Evolutionary conservation across 176 grass and related monocot genomes (phyloP).

Genomic region (Triticum dicoccoides): DNA sequence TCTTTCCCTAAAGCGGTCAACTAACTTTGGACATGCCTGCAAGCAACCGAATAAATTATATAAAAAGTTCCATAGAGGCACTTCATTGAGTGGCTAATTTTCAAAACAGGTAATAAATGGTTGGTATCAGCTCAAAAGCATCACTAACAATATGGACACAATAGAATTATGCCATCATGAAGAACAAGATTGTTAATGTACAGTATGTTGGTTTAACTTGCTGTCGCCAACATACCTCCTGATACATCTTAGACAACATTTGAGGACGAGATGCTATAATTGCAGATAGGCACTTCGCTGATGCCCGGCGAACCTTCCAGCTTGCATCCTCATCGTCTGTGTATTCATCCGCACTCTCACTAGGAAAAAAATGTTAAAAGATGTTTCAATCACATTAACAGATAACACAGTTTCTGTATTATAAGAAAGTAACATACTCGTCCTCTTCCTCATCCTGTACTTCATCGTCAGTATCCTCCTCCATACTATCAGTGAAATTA

Average conservation of each 20-base stretch:
- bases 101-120: neutral
- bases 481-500: constrained; percentile 96
- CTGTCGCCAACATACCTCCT: constrained; percentile 47
- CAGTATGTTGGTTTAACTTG: neutral
- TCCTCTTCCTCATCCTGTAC: constrained; percentile 85
- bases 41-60: constrained; percentile 14
- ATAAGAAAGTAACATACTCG: constrained; percentile 59
- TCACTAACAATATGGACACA: neutral
- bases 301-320: constrained; percentile 97
- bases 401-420: neutral
- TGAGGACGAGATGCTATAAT: constrained; percentile 89
- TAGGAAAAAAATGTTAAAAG: constrained; percentile 35
- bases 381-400: constrained; percentile 21
- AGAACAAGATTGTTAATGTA: neutral
- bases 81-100: neutral
- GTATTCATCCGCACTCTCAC: constrained; percentile 92
- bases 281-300: constrained; percentile 89
- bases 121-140: neutral
- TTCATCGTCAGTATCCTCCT: constrained; percentile 91
- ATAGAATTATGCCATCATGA: neutral
- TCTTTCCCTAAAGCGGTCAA: constrained; percentile 93
- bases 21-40: constrained; percentile 93
- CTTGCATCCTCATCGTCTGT: constrained; percentile 97
- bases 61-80: neutral
- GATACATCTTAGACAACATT: constrained; percentile 84